phyloP scores from a whole-genome alignment of 345 rosid species.

The Draba incana region DNA sequence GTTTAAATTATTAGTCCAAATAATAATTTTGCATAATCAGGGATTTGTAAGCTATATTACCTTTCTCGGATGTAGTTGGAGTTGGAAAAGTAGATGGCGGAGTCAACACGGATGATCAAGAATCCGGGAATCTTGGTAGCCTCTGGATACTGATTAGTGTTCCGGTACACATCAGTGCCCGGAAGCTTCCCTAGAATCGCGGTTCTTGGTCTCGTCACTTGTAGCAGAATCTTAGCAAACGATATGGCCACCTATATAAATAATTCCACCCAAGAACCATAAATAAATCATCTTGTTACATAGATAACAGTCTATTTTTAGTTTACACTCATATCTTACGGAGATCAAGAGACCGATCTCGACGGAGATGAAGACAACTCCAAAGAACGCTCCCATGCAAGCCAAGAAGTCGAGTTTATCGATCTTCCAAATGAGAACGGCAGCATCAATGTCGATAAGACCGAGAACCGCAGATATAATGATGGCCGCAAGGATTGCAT shows the following conservation, averaged over 20 bases:
- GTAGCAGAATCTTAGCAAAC: conserved; percentile 75
- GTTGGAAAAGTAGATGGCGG: conserved; percentile 88
- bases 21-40: background rate
- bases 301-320: background rate
- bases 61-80: conserved; percentile 82
- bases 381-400: conserved; percentile 81
- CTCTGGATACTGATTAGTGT: conserved; percentile 68
- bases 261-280: background rate
- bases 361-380: conserved; percentile 64
- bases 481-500: conserved; percentile 70
- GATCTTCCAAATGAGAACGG: conserved; percentile 67
- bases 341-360: conserved; percentile 76
- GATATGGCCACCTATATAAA: conserved; percentile 66
- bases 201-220: conserved; percentile 84
- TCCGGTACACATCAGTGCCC: conserved; percentile 63
- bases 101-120: conserved; percentile 78
- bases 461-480: conserved; percentile 75
- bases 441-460: conserved; percentile 65
- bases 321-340: conserved; percentile 40
- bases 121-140: conserved; percentile 69
- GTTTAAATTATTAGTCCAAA: background rate
- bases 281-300: background rate
- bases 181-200: conserved; percentile 76
- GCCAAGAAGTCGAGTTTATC: conserved; percentile 82
- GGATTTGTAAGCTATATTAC: conserved; percentile 36